A percentile compares a stretch with the other conserved stretches of the same genome.
Evolutionary conservation across 768 basidiomycete genomes (phyloP).

Genomic region (Mycena vitilis): DNA sequence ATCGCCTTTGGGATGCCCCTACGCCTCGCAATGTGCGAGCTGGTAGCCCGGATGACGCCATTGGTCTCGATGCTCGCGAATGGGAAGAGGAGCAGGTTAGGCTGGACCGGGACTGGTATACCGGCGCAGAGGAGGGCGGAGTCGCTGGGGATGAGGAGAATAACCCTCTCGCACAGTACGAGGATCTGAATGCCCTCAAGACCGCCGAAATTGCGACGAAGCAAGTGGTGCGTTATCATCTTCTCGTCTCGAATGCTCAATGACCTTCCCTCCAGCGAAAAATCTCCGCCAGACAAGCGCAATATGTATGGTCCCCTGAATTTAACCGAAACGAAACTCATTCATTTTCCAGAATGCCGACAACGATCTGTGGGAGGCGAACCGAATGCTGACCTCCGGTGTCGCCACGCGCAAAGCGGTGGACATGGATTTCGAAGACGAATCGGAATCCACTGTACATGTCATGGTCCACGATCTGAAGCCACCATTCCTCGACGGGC

Average conservation of each 20-base stretch:
- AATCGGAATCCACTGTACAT: constrained; percentile 95
- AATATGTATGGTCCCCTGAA: constrained; percentile 75
- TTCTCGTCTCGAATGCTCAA: constrained; percentile 35
- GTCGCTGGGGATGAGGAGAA: constrained; percentile 91
- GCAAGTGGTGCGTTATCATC: constrained; percentile 66
- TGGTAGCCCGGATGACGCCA: constrained; percentile 73
- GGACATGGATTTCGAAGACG: constrained; percentile 96
- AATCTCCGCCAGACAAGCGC: constrained; percentile 94
- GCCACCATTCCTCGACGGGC: constrained; percentile 97
- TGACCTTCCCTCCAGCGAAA: constrained; percentile 65
- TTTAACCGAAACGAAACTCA: neutral
- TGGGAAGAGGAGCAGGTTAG: constrained; percentile 98
- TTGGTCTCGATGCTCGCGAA: constrained; percentile 81
- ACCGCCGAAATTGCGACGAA: constrained; percentile 82
- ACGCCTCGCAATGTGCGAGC: constrained; percentile 78
- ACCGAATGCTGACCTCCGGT: constrained; percentile 96
- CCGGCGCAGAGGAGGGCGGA: constrained; percentile 87
- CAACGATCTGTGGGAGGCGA: constrained; percentile 98
- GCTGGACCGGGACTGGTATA: constrained; percentile 97
- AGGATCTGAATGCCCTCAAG: constrained; percentile 79
- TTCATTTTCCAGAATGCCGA: constrained; percentile 82
- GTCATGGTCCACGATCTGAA: constrained; percentile 98
- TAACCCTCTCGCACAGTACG: constrained; percentile 93
- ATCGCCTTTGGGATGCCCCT: constrained; percentile 83
- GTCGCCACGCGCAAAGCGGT: constrained; percentile 88